phyloP scores from a whole-genome alignment of 2,329 filamentous ascomycete species.

The Westerdykella aurantiaca region DNA sequence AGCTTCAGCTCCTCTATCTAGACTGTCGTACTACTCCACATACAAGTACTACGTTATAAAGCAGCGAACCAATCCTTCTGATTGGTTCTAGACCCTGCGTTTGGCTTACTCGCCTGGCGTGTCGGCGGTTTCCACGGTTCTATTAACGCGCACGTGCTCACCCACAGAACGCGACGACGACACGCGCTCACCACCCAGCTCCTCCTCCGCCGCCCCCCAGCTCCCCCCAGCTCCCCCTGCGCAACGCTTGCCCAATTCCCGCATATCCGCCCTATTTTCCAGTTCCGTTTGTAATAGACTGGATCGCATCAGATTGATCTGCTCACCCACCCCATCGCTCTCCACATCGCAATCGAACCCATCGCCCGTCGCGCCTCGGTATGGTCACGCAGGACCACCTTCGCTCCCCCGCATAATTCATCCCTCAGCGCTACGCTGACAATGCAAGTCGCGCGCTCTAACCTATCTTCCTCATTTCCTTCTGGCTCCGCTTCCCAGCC shows the following conservation, averaged over 20 bases:
- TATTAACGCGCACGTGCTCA: neutral
- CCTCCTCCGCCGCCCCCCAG: slow-evolving; percentile 2
- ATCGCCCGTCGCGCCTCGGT: neutral
- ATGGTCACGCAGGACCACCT: neutral
- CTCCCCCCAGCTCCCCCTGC: neutral
- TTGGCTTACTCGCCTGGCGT: too few relatives aligned
- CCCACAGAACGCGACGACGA: neutral
- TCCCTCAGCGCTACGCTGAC: slow-evolving; percentile 3
- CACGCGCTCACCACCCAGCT: neutral
- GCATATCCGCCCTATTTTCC: too few relatives aligned
- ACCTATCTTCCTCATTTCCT: slow-evolving; percentile 24
- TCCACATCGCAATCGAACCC: neutral
- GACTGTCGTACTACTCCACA: too few relatives aligned
- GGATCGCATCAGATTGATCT: too few relatives aligned
- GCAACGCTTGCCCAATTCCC: too few relatives aligned
- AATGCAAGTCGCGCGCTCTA: slow-evolving; percentile 33
- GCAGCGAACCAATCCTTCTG: too few relatives aligned
- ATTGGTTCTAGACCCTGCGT: too few relatives aligned
- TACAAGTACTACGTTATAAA: too few relatives aligned
- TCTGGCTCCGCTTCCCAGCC: slow-evolving; percentile 25
- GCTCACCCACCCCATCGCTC: too few relatives aligned
- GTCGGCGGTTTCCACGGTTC: neutral
- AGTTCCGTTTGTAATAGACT: too few relatives aligned
- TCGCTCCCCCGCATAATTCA: slow-evolving; percentile 5
- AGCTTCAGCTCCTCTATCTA: too few relatives aligned